These are phyloP conservation scores for Perkinsus chesapeaki DNA, from an alignment of 169 alveolate species.

Conservation along the genomic window DNA sequence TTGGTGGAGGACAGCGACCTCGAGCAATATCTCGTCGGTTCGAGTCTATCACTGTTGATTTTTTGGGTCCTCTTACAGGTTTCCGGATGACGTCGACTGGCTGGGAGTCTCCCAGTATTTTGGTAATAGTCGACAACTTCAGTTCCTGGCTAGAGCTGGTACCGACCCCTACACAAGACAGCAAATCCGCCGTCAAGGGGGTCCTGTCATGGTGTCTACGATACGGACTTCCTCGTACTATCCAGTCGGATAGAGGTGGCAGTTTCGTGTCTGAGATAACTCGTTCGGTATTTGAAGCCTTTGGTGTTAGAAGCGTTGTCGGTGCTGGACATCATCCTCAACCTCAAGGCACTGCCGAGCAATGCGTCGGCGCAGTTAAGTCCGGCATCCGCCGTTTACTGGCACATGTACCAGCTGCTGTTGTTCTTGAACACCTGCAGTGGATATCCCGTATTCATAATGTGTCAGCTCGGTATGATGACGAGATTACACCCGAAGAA, in stretches of 20 bases:
- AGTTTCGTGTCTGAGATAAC: neutral
- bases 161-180: neutral
- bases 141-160: neutral
- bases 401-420: neutral
- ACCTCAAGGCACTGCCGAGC: neutral
- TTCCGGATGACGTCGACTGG: neutral
- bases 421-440: neutral
- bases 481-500: neutral
- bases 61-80: neutral
- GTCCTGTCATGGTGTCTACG: neutral
- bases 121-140: neutral
- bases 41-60: neutral
- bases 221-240: neutral
- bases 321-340: neutral
- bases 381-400: neutral
- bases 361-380: neutral
- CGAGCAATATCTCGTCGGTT: neutral
- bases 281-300: neutral
- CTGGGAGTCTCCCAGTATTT: neutral
- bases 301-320: neutral
- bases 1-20: neutral
- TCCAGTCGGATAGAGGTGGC: neutral
- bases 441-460: neutral
- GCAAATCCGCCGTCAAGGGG: neutral
- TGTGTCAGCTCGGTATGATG: neutral